These are phyloP conservation scores for Mycena floridula DNA, from an alignment of 768 basidiomycete species.

Conservation along the genomic window DNA sequence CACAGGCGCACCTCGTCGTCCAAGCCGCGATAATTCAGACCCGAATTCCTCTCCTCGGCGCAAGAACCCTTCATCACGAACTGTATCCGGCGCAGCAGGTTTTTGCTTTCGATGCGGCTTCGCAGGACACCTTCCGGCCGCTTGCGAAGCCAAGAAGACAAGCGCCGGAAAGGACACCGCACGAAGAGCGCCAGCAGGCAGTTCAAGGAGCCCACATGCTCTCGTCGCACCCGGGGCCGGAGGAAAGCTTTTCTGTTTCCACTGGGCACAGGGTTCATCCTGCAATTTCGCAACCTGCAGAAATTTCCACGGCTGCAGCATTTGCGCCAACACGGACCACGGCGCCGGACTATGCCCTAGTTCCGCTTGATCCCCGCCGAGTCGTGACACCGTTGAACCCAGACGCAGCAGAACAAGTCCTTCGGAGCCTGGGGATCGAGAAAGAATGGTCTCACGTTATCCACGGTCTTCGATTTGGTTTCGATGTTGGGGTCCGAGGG, in stretches of 20 bases:
- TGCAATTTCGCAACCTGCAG: slow-evolving; percentile 16
- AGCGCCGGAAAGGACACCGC: slow-evolving; percentile 18
- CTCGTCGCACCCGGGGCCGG: slow-evolving; percentile 14
- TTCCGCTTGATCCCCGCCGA: slow-evolving; percentile 20
- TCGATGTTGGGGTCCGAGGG: slow-evolving; percentile 24
- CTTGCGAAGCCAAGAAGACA: slow-evolving; percentile 16
- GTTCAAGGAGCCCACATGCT: slow-evolving; percentile 12
- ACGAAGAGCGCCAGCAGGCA: slow-evolving; percentile 4
- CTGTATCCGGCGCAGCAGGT: no score
- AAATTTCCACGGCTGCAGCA: slow-evolving; percentile 22
- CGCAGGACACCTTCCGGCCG: slow-evolving; percentile 15
- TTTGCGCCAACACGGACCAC: slow-evolving; percentile 20
- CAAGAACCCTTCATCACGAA: no score
- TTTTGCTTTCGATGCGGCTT: slow-evolving; percentile 24
- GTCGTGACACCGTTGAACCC: slow-evolving; percentile 26
- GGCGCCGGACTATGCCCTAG: slow-evolving; percentile 22
- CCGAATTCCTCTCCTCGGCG: no score
- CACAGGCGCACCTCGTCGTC: no score
- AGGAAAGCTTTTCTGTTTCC: slow-evolving; percentile 22
- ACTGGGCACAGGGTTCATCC: slow-evolving; percentile 11
- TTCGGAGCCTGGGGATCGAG: slow-evolving; percentile 11
- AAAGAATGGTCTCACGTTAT: slow-evolving; percentile 22
- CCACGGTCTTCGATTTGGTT: slow-evolving; percentile 25
- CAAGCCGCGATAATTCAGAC: no score
- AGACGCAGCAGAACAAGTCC: slow-evolving; percentile 7